These are phyloP conservation scores for Amauroascus niger DNA, from an alignment of 2,329 filamentous ascomycete species.

Conservation along the genomic window DNA sequence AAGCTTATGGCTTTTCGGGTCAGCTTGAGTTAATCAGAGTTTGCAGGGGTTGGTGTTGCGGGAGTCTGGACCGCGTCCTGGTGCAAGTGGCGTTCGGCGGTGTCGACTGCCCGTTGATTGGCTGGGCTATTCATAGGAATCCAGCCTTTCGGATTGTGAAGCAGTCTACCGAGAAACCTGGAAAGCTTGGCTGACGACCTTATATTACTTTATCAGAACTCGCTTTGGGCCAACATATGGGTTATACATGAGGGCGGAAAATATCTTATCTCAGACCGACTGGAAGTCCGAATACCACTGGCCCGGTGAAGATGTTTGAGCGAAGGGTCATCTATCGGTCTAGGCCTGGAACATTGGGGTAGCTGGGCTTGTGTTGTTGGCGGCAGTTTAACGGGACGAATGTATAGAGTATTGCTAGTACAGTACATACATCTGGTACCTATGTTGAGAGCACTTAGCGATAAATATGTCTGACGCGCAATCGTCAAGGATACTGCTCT, in stretches of 20 bases:
- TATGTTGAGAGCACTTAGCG: not conserved
- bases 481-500: not conserved
- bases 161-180: not conserved
- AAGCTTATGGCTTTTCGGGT: not conserved
- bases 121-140: not conserved
- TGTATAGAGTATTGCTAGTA: not conserved
- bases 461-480: not conserved
- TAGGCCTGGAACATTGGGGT: not conserved
- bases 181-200: conserved; percentile 2
- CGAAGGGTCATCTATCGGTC: too few species aligned
- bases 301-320: too few species aligned
- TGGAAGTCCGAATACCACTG: too few species aligned
- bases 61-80: not conserved
- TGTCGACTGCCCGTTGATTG: conserved; percentile 1
- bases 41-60: not conserved
- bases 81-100: conserved; percentile 8
- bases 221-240: not conserved
- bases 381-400: not conserved
- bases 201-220: not conserved
- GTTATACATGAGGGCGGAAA: not conserved
- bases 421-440: too few species aligned
- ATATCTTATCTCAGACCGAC: not conserved
- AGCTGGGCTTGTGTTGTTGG: not conserved
- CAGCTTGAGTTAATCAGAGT: not conserved
- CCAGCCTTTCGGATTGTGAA: not conserved